Evolutionary conservation across 139 green algal genomes (phyloP).

Genomic region (Eudorina sp.): DNA sequence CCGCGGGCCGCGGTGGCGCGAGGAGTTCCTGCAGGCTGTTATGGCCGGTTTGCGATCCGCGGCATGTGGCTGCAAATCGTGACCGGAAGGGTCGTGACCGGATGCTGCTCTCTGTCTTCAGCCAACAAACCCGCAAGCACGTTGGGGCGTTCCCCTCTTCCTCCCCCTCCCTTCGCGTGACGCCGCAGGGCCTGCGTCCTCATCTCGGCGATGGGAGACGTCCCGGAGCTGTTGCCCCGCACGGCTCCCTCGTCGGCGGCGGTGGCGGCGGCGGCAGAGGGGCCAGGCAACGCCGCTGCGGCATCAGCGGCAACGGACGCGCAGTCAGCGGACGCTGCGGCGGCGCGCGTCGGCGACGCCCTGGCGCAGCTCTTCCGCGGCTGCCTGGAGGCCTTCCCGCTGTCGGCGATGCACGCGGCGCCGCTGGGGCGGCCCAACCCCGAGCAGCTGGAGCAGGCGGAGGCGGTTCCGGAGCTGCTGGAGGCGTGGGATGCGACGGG

Average conservation of each 20-base stretch:
- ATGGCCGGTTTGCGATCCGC: too few species aligned
- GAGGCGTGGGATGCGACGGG: background rate
- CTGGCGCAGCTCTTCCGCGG: background rate
- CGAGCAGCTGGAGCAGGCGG: slow-evolving; percentile 8
- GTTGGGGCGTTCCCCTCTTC: too few species aligned
- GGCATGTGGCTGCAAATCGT: too few species aligned
- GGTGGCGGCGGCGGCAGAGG: background rate
- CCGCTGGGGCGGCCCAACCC: background rate
- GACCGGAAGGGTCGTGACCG: too few species aligned
- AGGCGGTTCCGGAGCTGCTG: background rate
- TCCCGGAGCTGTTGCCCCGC: background rate
- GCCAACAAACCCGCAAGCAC: too few species aligned
- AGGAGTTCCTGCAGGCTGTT: too few species aligned
- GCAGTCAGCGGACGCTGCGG: too few species aligned
- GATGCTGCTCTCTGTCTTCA: too few species aligned
- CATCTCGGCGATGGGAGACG: background rate
- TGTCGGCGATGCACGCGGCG: background rate
- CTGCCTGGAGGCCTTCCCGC: background rate
- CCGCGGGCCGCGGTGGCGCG: too few species aligned
- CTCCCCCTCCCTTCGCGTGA: too few species aligned
- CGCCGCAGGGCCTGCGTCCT: slow-evolving; percentile 19
- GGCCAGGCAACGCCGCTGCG: background rate
- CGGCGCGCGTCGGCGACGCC: background rate
- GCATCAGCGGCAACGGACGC: too few species aligned
- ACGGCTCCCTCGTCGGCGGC: background rate